Evolutionary conservation across 768 basidiomycete genomes (phyloP).

Genomic region (Leccinum sublutescens): DNA sequence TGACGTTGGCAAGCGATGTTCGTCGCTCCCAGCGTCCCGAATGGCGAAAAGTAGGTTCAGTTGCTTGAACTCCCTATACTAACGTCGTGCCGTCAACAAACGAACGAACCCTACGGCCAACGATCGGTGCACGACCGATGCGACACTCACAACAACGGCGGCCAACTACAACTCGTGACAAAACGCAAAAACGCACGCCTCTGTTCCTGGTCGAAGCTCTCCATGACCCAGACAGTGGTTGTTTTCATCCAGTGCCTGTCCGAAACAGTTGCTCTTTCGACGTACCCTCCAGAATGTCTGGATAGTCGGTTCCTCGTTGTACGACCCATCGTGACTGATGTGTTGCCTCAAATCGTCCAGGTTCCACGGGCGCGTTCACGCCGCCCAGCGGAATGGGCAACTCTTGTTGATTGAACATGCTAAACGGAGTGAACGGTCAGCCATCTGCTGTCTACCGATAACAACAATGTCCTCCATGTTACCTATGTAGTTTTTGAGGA

Average conservation of each 20-base stretch:
- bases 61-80: conserved; percentile 73
- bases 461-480: conserved; percentile 67
- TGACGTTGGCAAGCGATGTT: conserved; percentile 65
- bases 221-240: conserved; percentile 56
- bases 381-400: conserved; percentile 64
- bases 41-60: conserved; percentile 83
- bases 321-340: conserved; percentile 81
- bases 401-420: conserved; percentile 98
- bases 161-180: conserved; percentile 89
- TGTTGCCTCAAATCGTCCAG: conserved; percentile 75
- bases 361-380: conserved; percentile 74
- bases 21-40: conserved; percentile 73
- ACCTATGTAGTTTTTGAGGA: conserved; percentile 50
- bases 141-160: conserved; percentile 71
- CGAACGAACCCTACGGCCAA: background rate
- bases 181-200: conserved; percentile 78
- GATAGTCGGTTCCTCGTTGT: conserved; percentile 69
- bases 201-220: conserved; percentile 77
- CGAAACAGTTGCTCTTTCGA: background rate
- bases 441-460: background rate
- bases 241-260: background rate
- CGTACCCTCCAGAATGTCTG: conserved; percentile 79
- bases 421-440: conserved; percentile 28
- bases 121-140: no score
- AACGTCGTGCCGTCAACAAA: background rate